Conservation (phyloP, 176 grass and related monocot species). For the Eragrostis nindensis region DNA sequence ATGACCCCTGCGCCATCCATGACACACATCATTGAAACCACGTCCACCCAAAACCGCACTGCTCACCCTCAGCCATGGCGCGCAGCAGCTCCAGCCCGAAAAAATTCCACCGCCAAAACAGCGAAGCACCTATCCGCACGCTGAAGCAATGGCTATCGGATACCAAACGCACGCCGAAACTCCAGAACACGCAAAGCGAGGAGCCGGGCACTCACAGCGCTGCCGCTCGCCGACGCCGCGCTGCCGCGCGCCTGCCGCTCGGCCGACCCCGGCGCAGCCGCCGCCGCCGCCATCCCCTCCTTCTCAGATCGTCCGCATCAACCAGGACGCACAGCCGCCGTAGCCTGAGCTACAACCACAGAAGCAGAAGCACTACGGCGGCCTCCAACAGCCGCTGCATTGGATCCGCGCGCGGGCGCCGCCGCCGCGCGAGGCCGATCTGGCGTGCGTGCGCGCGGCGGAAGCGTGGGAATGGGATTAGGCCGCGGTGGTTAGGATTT, state of each 20-base stretch:
- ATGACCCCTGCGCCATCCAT: neutral
- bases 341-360: neutral
- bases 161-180: slow-evolving; percentile 30
- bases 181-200: slow-evolving; percentile 11
- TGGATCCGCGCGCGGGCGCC: slow-evolving; percentile 29
- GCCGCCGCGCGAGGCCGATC: slow-evolving; percentile 44
- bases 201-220: slow-evolving; percentile 50
- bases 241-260: slow-evolving; percentile 48
- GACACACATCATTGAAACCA: neutral
- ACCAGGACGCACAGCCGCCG: neutral
- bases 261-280: slow-evolving; percentile 23
- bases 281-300: neutral
- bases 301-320: slow-evolving; percentile 60
- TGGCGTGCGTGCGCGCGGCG: slow-evolving; percentile 46
- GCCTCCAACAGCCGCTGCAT: slow-evolving; percentile 16
- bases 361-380: neutral
- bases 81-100: neutral
- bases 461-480: slow-evolving; percentile 35
- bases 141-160: neutral
- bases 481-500: slow-evolving; percentile 54
- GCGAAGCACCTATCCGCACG: neutral
- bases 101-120: neutral
- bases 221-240: slow-evolving; percentile 48
- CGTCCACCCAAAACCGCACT: neutral
- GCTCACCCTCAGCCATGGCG: neutral